These are phyloP conservation scores for Diaporthe ampelina DNA, from an alignment of 2,329 filamentous ascomycete genomes.

Conservation along the genomic window DNA sequence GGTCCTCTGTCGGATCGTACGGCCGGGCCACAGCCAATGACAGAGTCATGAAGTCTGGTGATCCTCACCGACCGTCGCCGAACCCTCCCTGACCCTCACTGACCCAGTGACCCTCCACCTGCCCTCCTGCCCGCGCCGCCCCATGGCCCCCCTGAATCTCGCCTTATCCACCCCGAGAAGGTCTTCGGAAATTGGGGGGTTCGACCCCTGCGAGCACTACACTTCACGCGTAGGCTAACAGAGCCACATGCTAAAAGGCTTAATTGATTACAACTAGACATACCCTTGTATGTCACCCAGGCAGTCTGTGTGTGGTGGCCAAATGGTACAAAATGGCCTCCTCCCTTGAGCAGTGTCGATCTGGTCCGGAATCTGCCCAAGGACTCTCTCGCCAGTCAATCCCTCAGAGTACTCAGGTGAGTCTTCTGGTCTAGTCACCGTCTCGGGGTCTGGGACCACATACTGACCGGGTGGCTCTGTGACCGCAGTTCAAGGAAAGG, in stretches of 20 bases:
- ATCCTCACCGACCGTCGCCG: constrained; percentile 3
- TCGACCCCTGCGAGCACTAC: constrained; percentile 22
- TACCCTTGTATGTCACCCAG: not conserved
- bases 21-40: constrained; percentile 5
- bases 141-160: constrained; percentile 26
- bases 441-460: not conserved
- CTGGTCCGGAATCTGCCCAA: not conserved
- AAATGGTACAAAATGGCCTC: constrained; percentile 24
- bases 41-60: constrained; percentile 23
- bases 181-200: constrained; percentile 15
- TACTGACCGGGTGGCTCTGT: not conserved
- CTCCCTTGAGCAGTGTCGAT: not conserved
- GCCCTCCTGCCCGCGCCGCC: constrained; percentile 4
- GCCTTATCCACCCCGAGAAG: constrained; percentile 24
- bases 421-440: not conserved
- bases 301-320: not conserved
- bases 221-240: not conserved
- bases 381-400: constrained; percentile 4
- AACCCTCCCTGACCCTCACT: not conserved
- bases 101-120: no score
- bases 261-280: constrained; percentile 20
- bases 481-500: not conserved
- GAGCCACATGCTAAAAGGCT: constrained; percentile 10
- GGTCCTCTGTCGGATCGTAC: not conserved
- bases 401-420: constrained; percentile 13